These are phyloP conservation scores for Shiraia bambusicola DNA, from an alignment of 2,329 filamentous ascomycete species.

Conservation along the genomic window DNA sequence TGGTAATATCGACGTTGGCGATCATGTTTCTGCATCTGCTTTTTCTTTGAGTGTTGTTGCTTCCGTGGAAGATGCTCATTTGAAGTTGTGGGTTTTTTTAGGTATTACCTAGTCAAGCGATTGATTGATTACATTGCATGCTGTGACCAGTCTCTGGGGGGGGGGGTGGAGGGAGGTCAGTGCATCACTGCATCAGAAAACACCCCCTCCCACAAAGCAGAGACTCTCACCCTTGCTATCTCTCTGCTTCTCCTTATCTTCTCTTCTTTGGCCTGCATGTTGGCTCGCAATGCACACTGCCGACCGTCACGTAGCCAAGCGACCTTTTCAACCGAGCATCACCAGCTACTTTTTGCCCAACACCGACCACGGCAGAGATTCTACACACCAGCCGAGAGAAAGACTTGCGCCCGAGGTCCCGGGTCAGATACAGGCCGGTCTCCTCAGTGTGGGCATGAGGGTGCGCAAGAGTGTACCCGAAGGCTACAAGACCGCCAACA, in stretches of 20 bases:
- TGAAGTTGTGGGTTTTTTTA: too few species aligned
- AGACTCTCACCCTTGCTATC: neutral
- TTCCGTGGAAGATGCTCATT: constrained; percentile 1
- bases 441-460: constrained; percentile 92
- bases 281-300: constrained; percentile 24
- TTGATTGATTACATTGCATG: constrained; percentile 23
- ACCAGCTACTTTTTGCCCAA: constrained; percentile 46
- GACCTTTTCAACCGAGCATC: constrained; percentile 49
- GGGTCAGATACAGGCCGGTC: constrained; percentile 70
- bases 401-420: constrained; percentile 57
- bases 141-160: constrained; percentile 10
- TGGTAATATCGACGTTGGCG: neutral
- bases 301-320: constrained; percentile 42
- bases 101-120: constrained; percentile 13
- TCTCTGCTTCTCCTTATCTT: constrained; percentile 13
- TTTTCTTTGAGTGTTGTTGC: neutral
- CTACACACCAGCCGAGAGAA: constrained; percentile 15
- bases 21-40: neutral
- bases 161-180: constrained; percentile 4
- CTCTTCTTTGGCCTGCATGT: constrained; percentile 4
- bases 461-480: constrained; percentile 90
- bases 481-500: constrained; percentile 77
- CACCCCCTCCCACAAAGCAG: constrained; percentile 10
- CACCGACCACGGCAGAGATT: constrained; percentile 12
- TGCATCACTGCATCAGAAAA: constrained; percentile 24